These are phyloP conservation scores for Volvox carteri DNA, from an alignment of 163 green algal genomes.

Conservation along the genomic window DNA sequence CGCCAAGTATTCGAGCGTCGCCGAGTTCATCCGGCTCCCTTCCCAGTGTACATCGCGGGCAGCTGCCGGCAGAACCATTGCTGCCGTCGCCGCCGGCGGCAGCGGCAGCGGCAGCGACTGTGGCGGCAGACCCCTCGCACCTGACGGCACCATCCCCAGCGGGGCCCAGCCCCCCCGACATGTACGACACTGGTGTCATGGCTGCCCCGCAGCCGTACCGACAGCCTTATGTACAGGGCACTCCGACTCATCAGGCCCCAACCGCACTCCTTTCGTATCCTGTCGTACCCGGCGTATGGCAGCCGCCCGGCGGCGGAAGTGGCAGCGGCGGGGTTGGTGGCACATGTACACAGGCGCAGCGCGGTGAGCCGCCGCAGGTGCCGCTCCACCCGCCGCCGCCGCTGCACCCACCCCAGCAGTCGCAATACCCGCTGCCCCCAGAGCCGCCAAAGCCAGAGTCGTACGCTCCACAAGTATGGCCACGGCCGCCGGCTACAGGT, in stretches of 20 bases:
- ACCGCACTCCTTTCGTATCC: conserved; percentile 9
- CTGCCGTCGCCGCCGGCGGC: conserved; percentile 2
- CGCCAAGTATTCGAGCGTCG: no score
- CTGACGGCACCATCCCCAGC: not conserved
- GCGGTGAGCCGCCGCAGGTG: no score
- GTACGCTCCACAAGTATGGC: no score
- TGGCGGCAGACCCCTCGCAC: not conserved
- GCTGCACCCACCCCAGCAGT: not conserved
- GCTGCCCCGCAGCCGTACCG: not conserved
- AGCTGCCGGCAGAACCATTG: not conserved
- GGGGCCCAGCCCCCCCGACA: not conserved
- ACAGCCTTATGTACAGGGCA: not conserved
- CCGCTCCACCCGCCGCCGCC: no score
- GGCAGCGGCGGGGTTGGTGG: no score
- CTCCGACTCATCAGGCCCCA: not conserved
- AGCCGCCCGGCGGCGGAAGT: not conserved
- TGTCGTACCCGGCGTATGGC: not conserved
- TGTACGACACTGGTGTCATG: not conserved
- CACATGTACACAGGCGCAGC: not conserved
- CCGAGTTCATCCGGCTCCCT: no score
- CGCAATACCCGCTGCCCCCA: not conserved
- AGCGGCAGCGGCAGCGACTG: not conserved
- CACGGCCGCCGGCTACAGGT: no score
- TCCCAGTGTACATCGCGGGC: not conserved
- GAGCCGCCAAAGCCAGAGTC: no score